Evolutionary conservation across 2,329 filamentous ascomycete genomes (phyloP).

Genomic region (Diplodia scrobiculata): DNA sequence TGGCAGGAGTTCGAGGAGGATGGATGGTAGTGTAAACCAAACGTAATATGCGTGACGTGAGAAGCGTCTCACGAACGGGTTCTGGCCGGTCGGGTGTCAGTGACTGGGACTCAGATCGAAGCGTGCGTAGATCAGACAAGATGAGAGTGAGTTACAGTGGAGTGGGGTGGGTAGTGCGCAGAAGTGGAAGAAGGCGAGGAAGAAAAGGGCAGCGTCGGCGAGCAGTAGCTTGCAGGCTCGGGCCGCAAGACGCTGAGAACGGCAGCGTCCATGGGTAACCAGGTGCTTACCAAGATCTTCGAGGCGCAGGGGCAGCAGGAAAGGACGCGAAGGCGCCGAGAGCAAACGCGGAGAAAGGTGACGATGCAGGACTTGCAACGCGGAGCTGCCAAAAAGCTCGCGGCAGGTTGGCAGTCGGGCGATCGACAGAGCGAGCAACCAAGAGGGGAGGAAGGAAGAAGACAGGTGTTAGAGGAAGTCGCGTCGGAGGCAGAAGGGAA

Average conservation of each 20-base stretch:
- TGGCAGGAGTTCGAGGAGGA: slow-evolving; percentile 33
- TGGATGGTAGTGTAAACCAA: slow-evolving; percentile 36
- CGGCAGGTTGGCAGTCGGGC: background rate
- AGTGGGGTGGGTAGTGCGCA: slow-evolving; percentile 26
- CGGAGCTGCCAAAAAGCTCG: background rate
- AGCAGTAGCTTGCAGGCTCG: background rate
- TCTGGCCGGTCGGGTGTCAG: slow-evolving; percentile 20
- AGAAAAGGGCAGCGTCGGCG: background rate
- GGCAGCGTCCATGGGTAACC: background rate
- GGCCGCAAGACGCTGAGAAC: background rate
- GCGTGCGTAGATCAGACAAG: slow-evolving; percentile 24
- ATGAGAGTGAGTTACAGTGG: slow-evolving; percentile 8
- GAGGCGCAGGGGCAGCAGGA: background rate
- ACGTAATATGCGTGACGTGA: slow-evolving; percentile 27
- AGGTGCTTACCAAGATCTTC: background rate
- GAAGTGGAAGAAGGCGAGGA: slow-evolving; percentile 23
- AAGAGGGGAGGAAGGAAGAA: background rate
- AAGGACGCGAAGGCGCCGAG: background rate
- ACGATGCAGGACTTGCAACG: background rate
- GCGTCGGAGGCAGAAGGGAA: slow-evolving; percentile 2
- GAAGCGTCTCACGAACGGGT: slow-evolving; percentile 10
- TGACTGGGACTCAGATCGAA: slow-evolving; percentile 19
- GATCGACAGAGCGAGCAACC: background rate
- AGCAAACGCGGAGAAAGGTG: background rate
- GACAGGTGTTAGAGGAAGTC: background rate